Evolutionary conservation across 139 green algal genomes (phyloP).

Genomic region (Auxenochlorella protothecoides): DNA sequence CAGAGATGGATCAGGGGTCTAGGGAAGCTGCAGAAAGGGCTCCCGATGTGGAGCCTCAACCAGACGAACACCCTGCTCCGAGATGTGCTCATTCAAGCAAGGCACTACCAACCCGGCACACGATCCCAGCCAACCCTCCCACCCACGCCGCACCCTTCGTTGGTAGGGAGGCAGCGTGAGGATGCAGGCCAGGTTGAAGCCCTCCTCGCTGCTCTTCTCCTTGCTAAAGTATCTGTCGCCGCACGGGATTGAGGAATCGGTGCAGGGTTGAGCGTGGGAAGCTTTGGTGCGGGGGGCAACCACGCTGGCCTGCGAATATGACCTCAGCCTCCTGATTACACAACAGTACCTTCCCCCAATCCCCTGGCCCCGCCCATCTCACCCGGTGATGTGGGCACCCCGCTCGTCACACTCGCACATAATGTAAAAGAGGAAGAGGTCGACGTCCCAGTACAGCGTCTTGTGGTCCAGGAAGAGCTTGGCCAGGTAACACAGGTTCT

Average conservation of each 20-base stretch:
- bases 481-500: conserved; percentile 96
- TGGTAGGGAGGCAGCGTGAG: conserved; percentile 95
- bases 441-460: conserved; percentile 98
- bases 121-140: neutral
- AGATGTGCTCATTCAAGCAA: too few species aligned
- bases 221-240: conserved; percentile 33
- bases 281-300: too few species aligned
- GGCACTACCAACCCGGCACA: too few species aligned
- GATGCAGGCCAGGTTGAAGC: conserved; percentile 99
- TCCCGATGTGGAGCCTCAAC: too few species aligned
- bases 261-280: too few species aligned
- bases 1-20: too few species aligned
- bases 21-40: too few species aligned
- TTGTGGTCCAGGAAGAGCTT: conserved; percentile 99
- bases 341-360: neutral
- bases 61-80: too few species aligned
- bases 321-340: too few species aligned
- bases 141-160: conserved; percentile 40
- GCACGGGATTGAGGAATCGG: neutral
- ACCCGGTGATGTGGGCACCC: conserved; percentile 91
- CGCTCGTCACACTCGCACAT: conserved; percentile 92
- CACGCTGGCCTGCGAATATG: too few species aligned
- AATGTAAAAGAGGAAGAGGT: conserved; percentile 99
- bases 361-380: neutral
- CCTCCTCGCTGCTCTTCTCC: conserved; percentile 75